Evolutionary conservation across 208 protist species (phyloP).

Genomic region (Crithidia bombi): DNA sequence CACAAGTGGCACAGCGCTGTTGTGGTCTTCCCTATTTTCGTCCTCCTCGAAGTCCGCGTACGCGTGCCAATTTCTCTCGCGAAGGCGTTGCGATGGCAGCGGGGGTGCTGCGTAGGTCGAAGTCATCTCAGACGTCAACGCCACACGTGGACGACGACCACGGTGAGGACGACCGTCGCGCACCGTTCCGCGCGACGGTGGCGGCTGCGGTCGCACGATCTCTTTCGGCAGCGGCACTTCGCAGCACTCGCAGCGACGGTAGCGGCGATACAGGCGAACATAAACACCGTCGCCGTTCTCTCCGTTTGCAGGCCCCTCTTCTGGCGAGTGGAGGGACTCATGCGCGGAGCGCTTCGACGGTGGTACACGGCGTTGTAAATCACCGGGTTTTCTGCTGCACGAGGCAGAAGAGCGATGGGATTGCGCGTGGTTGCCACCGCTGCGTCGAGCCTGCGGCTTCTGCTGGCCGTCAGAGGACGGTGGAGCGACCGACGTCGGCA

Average conservation of each 20-base stretch:
- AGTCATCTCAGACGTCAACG: no score
- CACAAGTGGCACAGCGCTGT: no score
- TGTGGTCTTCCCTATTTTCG: no score
- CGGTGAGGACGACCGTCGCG: not conserved
- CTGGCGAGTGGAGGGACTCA: not conserved
- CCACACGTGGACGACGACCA: not conserved
- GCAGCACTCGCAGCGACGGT: conserved; percentile 18
- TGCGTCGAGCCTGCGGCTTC: not conserved
- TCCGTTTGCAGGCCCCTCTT: not conserved
- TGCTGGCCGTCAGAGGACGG: no score
- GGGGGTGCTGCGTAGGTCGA: not conserved
- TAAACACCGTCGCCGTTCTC: not conserved
- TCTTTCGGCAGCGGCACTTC: not conserved
- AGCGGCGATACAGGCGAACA: not conserved
- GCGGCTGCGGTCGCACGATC: conserved; percentile 10
- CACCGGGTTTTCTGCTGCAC: not conserved
- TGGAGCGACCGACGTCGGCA: not conserved
- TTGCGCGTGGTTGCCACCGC: not conserved
- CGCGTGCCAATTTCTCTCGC: no score
- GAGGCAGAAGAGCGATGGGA: not conserved
- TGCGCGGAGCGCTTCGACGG: not conserved
- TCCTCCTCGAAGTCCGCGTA: no score
- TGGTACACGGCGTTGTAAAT: not conserved
- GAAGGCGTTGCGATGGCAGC: not conserved
- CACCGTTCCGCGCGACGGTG: not conserved